These are phyloP conservation scores for Boletus tylopilopsis DNA, from an alignment of 768 basidiomycete species.

Conservation along the genomic window DNA sequence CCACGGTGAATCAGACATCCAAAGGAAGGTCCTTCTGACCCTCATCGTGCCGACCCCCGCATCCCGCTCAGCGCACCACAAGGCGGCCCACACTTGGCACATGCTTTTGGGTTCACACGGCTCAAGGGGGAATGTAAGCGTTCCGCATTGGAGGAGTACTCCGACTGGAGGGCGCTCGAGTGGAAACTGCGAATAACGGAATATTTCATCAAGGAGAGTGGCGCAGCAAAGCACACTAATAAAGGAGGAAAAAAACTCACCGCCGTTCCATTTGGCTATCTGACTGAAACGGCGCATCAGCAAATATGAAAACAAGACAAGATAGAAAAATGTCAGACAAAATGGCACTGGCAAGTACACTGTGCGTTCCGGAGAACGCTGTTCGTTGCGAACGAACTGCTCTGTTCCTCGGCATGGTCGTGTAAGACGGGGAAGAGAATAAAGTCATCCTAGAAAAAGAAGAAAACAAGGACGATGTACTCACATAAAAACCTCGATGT, in stretches of 20 bases:
- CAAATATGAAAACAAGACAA: background rate
- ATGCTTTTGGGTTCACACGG: conserved; percentile 68
- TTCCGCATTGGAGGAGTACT: conserved; percentile 74
- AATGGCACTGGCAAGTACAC: conserved; percentile 90
- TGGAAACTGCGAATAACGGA: conserved; percentile 87
- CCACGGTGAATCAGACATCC: conserved; percentile 70
- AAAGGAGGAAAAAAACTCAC: conserved; percentile 24
- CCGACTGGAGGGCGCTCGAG: conserved; percentile 62
- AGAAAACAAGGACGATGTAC: background rate
- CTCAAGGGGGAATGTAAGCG: conserved; percentile 67
- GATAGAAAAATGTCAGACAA: conserved; percentile 53
- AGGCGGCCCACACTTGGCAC: conserved; percentile 62
- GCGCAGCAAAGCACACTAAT: conserved; percentile 17
- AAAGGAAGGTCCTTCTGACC: conserved; percentile 76
- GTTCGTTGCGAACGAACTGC: conserved; percentile 76
- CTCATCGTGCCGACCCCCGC: conserved; percentile 73
- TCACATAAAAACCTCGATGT: conserved; percentile 7
- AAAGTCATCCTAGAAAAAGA: conserved; percentile 53
- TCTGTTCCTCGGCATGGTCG: conserved; percentile 86
- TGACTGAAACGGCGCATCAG: conserved; percentile 17
- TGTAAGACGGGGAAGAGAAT: conserved; percentile 92
- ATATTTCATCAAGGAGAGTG: conserved; percentile 49
- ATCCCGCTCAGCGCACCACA: conserved; percentile 66
- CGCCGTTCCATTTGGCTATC: background rate
- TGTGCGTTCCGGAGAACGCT: conserved; percentile 56